Base-by-base conservation (phyloP, 768 basidiomycete species). In the Macrolepiota albuminosa region DNA sequence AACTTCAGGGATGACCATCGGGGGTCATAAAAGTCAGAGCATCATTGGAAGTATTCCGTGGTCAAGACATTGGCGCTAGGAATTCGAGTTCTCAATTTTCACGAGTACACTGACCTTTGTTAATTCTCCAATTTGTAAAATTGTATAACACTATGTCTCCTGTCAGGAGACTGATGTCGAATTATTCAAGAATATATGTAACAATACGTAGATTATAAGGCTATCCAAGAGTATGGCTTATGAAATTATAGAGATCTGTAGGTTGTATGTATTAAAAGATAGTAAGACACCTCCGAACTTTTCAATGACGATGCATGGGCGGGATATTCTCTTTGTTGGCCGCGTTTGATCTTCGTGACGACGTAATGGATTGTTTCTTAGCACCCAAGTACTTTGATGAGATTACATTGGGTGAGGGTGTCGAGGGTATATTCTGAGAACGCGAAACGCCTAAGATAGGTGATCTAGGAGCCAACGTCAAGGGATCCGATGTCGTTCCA, bases 1-100 rank as follows among this genome's bases (percentile, higher is more conserved):
- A 37, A 18, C 58, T 66, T 21, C 58, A 58, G n/a, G 59, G 65
- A 9, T 66, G 63, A 63, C 58, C 58, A 4, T 66, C 62, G 4
- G 60, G 59, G 31, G 59, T 62, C 46, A 57, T 61, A 9, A 64
- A 64, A 45, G 60, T 50, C 50, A 66, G 58, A 46, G 54, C 56
- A 10, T 29, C 56, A 24, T 54, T 61, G 6, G 54, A 64, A 54
- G 37, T 56, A 16, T 64, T 61, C 36, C 47, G 54, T 53, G 52
- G 24, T n/a, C 46, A 55, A 42, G 52, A 58, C 21, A 42, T 43
- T n/a, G 24, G 21, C 4, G 14, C 10, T 11, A 45, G 21, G 36
- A 16, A 16, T 18, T 9, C 26, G 6, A 13, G n/a, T 34, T 34
- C n/a, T 6, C 10, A 0, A 4, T 50, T n/a, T 11, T 6, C 18